A percentile compares a stretch with the other conserved stretches of the same genome.
Conservation (phyloP, 805 yeast genomes). For the Saccharomyces eubayanus region DNA sequence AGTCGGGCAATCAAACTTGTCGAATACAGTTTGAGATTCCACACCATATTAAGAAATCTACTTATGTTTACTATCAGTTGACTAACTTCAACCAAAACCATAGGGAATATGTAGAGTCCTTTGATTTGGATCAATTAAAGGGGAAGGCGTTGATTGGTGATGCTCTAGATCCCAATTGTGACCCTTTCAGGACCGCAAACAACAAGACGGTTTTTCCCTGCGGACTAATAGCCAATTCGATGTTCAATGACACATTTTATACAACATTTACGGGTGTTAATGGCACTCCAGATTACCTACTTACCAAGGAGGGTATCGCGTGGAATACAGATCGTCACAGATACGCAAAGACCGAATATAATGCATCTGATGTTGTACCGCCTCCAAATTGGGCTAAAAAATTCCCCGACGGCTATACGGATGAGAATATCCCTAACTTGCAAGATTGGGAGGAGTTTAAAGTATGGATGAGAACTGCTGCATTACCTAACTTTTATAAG, state of each 20-base stretch:
- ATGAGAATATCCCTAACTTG: slow-evolving; percentile 60
- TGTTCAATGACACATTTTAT: slow-evolving; percentile 68
- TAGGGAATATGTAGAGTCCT: slow-evolving; percentile 82
- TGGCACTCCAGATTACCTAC: slow-evolving; percentile 27
- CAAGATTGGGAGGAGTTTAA: slow-evolving; percentile 61
- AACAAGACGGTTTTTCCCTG: slow-evolving; percentile 58
- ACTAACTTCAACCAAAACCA: slow-evolving; percentile 93
- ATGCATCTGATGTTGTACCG: slow-evolving; percentile 55
- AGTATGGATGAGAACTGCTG: slow-evolving; percentile 91
- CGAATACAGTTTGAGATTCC: slow-evolving; percentile 65
- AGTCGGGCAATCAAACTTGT: slow-evolving; percentile 39
- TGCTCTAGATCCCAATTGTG: slow-evolving; percentile 38
- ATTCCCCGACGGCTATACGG: slow-evolving; percentile 68
- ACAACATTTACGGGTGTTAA: slow-evolving; percentile 36
- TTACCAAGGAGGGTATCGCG: slow-evolving; percentile 49
- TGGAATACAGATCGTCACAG: slow-evolving; percentile 62
- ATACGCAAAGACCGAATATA: slow-evolving; percentile 55
- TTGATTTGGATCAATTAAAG: slow-evolving; percentile 68
- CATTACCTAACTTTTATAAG: slow-evolving; percentile 80
- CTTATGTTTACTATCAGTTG: slow-evolving; percentile 72
- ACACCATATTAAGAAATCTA: slow-evolving; percentile 56
- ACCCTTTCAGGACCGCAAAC: slow-evolving; percentile 28
- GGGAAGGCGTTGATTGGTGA: slow-evolving; percentile 58
- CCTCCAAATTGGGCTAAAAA: slow-evolving; percentile 74
- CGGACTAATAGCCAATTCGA: slow-evolving; percentile 71